Conservation (phyloP, 2,329 filamentous ascomycete species). For the Hortaea werneckii region DNA sequence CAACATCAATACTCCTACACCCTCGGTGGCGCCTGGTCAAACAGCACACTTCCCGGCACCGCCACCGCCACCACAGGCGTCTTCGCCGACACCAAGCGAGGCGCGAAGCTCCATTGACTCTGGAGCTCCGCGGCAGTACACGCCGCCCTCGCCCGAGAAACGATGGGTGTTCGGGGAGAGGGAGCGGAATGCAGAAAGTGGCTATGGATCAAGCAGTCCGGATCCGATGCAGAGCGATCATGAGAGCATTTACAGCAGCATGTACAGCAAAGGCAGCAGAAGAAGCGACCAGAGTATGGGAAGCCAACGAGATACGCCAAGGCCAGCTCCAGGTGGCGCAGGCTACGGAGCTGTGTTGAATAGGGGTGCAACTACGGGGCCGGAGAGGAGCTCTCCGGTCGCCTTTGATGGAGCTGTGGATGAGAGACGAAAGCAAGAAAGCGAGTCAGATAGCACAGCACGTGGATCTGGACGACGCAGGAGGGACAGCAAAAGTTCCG, state of each 20-base stretch:
- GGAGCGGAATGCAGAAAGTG: conserved; percentile 4
- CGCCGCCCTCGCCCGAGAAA: conserved; percentile 42
- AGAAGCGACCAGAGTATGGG: conserved; percentile 10
- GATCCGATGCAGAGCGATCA: conserved; percentile 20
- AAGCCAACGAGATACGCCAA: conserved; percentile 13
- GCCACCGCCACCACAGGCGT: conserved; percentile 20
- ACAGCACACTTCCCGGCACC: conserved; percentile 15
- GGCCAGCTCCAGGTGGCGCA: conserved; percentile 6
- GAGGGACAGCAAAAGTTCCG: conserved; percentile 9
- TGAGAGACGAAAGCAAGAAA: conserved; percentile 7
- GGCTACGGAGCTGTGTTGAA: conserved; percentile 3
- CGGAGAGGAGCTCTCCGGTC: neutral
- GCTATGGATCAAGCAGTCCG: conserved; percentile 26
- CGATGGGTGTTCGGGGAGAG: neutral
- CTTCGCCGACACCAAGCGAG: conserved; percentile 19
- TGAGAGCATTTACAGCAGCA: conserved; percentile 4
- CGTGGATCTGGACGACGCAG: conserved; percentile 2
- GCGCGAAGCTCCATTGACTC: conserved; percentile 34
- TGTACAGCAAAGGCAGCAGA: conserved; percentile 12
- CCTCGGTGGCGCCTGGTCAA: conserved; percentile 19
- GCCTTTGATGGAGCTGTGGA: neutral
- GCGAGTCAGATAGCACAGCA: conserved; percentile 1
- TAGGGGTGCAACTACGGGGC: conserved; percentile 9
- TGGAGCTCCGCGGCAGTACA: conserved; percentile 38
- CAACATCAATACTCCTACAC: conserved; percentile 13